A percentile compares a stretch with the other conserved stretches of the same genome.
Conservation (phyloP, 768 basidiomycete genomes). For the Neoboletus brunneissimus region DNA sequence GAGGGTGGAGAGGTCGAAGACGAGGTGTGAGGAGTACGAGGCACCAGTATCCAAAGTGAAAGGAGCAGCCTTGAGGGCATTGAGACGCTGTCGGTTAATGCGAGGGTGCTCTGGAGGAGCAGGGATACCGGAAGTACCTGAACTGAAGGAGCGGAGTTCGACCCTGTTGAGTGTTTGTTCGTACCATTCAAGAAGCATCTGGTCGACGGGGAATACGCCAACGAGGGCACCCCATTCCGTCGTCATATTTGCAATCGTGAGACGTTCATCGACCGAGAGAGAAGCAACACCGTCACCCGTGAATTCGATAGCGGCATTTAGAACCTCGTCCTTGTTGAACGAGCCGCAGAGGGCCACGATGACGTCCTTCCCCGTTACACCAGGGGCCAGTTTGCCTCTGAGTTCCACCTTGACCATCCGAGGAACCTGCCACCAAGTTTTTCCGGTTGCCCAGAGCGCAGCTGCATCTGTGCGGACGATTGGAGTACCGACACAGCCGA, state of each 20-base stretch:
- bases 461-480: slow-evolving; percentile 96
- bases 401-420: slow-evolving; percentile 95
- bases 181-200: slow-evolving; percentile 83
- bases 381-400: slow-evolving; percentile 73
- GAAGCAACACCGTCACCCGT: slow-evolving; percentile 81
- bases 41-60: slow-evolving; percentile 73
- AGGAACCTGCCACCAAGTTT: slow-evolving; percentile 99
- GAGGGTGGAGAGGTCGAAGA: slow-evolving; percentile 89
- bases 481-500: slow-evolving; percentile 95
- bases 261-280: slow-evolving; percentile 83
- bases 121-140: slow-evolving; percentile 48
- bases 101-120: slow-evolving; percentile 81
- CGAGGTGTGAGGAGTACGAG: slow-evolving; percentile 80
- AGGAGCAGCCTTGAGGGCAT: slow-evolving; percentile 53
- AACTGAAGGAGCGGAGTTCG: slow-evolving; percentile 73
- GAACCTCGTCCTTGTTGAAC: slow-evolving; percentile 94
- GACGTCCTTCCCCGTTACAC: slow-evolving; percentile 97
- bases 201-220: slow-evolving; percentile 92
- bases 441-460: slow-evolving; percentile 96
- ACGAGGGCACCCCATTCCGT: slow-evolving; percentile 99
- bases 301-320: slow-evolving; percentile 97
- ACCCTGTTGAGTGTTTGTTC: slow-evolving; percentile 66
- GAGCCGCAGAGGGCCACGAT: slow-evolving; percentile 95
- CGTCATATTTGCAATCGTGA: slow-evolving; percentile 99
- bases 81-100: slow-evolving; percentile 71